phyloP scores from a whole-genome alignment of 768 basidiomycete genomes.

The Leucocoprinus sp. region DNA sequence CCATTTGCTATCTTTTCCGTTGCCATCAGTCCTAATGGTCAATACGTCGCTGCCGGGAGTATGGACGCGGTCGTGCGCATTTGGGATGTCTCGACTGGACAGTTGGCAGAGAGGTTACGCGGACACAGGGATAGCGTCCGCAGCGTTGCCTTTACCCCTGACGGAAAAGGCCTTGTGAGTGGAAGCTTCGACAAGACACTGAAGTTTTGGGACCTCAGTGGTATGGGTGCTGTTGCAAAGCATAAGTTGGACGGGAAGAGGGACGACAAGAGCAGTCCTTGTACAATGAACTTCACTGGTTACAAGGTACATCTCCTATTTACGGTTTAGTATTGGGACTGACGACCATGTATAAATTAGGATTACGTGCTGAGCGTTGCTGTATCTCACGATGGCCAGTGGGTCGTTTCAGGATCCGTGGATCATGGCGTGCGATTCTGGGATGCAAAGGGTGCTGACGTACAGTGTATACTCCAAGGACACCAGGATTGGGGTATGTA shows the following conservation, averaged over 20 bases:
- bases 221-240: constrained; percentile 24
- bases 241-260: constrained; percentile 52
- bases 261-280: constrained; percentile 33
- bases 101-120: constrained; percentile 57
- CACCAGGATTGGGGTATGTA: constrained; percentile 21
- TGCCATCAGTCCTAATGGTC: constrained; percentile 65
- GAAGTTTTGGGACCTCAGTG: constrained; percentile 78
- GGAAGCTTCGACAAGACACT: constrained; percentile 82
- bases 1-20: constrained; percentile 61
- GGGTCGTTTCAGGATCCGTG: constrained; percentile 77
- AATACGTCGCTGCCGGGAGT: constrained; percentile 52
- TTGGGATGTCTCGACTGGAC: constrained; percentile 62
- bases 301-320: constrained; percentile 56
- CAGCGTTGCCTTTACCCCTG: constrained; percentile 86
- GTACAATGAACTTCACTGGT: constrained; percentile 72
- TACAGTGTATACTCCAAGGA: constrained; percentile 70
- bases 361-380: constrained; percentile 35
- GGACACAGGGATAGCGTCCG: constrained; percentile 81
- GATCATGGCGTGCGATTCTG: constrained; percentile 78
- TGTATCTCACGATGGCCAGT: constrained; percentile 70
- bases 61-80: constrained; percentile 67
- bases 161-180: constrained; percentile 81
- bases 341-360: constrained; percentile 44
- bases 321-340: constrained; percentile 24
- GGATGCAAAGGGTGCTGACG: constrained; percentile 49